A percentile compares a stretch with the other conserved stretches of the same genome.
phyloP scores from a whole-genome alignment of 2,329 filamentous ascomycete genomes.

The Daldinia eschscholtzii region DNA sequence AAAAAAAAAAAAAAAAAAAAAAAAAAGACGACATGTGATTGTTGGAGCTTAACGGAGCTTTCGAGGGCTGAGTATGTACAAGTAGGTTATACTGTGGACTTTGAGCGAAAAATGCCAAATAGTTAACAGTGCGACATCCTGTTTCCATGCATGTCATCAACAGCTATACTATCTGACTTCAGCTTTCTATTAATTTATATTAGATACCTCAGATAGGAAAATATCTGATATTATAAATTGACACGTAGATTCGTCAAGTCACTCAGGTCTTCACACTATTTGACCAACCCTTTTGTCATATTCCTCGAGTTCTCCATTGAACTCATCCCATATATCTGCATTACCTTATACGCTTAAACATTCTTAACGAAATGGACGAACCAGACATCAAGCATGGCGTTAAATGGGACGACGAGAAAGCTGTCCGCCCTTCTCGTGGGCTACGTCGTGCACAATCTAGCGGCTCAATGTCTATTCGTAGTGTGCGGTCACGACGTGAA shows the following conservation, averaged over 20 bases:
- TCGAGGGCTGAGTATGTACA: background rate
- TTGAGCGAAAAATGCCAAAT: background rate
- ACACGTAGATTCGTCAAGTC: background rate
- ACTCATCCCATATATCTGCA: background rate
- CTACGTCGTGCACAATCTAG: constrained; percentile 50
- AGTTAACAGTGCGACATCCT: constrained; percentile 1
- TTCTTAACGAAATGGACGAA: constrained; percentile 46
- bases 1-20: background rate
- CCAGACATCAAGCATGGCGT: constrained; percentile 48
- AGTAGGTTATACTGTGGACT: background rate
- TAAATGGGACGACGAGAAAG: constrained; percentile 57
- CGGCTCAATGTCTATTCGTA: constrained; percentile 59
- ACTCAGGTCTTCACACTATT: background rate
- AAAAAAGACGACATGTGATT: background rate
- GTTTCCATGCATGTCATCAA: constrained; percentile 1
- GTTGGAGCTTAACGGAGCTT: background rate
- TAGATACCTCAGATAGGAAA: background rate
- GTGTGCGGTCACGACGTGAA: constrained; percentile 54
- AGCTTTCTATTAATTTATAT: background rate
- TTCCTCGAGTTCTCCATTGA: background rate
- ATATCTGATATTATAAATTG: background rate
- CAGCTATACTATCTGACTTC: background rate
- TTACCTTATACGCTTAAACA: constrained; percentile 10
- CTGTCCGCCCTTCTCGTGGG: constrained; percentile 45
- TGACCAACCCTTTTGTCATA: background rate